These are phyloP conservation scores for Helicosporidium sp. DNA, from an alignment of 139 green algal species.

Conservation along the genomic window DNA sequence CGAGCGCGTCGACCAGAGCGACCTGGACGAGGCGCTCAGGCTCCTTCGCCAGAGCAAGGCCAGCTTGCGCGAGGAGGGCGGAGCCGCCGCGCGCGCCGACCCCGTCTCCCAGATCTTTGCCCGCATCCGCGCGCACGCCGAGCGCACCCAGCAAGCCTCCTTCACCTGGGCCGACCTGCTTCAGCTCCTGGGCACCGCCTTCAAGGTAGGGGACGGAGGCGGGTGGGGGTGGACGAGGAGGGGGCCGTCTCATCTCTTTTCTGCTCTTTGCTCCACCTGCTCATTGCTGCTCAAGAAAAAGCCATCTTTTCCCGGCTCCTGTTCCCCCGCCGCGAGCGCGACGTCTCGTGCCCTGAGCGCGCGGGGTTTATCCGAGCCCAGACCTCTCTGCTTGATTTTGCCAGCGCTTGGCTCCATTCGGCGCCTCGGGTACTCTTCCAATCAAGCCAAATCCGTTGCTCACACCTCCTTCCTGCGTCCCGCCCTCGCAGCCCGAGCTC, in stretches of 20 bases:
- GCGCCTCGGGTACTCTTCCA: too few species aligned
- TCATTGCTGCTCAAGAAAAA: background rate
- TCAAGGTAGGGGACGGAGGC: conserved; percentile 7
- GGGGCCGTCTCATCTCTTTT: background rate
- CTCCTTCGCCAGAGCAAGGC: conserved; percentile 83
- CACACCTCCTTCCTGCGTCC: too few species aligned
- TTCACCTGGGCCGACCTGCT: conserved; percentile 30
- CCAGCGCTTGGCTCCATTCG: too few species aligned
- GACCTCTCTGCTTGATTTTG: too few species aligned
- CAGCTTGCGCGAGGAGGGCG: conserved; percentile 33
- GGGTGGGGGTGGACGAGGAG: background rate
- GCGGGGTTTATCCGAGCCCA: too few species aligned
- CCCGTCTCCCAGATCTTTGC: conserved; percentile 24
- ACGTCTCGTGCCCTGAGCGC: too few species aligned
- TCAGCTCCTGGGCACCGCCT: conserved; percentile 20
- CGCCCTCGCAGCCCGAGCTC: conserved; percentile 22
- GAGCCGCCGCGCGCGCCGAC: conserved; percentile 7
- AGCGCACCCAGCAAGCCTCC: conserved; percentile 7
- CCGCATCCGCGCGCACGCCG: conserved; percentile 19
- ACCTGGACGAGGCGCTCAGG: conserved; percentile 85
- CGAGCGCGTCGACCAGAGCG: conserved; percentile 33
- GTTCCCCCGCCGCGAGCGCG: too few species aligned
- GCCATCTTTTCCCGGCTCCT: background rate
- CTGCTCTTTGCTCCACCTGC: background rate
- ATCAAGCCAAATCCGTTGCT: too few species aligned